Evolutionary conservation across 2,329 filamentous ascomycete genomes (phyloP), one percentile per base, ranked within the genome.

Genomic region (Scytalidium sp.): DNA sequence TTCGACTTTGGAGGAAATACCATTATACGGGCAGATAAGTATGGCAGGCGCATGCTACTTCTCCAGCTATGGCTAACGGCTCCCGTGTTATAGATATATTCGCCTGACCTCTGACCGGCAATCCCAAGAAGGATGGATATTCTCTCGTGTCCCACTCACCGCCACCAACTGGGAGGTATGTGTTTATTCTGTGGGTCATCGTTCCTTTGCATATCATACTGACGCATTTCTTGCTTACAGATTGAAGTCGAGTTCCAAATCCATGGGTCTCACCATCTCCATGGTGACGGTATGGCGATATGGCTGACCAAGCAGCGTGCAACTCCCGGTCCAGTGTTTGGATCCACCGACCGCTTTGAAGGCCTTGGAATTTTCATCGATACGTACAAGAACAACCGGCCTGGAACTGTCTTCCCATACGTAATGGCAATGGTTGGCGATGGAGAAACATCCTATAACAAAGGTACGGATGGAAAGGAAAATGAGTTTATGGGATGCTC

Each of bases 371-470:
- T 99, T 70, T 97, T 68, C 75, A 83, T 99, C 73, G 94, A 99
- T 68, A 99, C 94, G 41, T 99, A 99, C 80, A 99, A 99, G 84
- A 99, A 99, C 77, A 96, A 97, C 75, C 85, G 94, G 13, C 93
- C 94, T 1, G 94, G 94, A 41, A 87, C 90, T 40, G 88, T 96
- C 43, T 99, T 99, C 72, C 94, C 94, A 45, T 97, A 96, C 66
- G 87, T 99, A 63, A 97, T 97, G 92, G 93, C 92, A 55, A 97
- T 97, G 94, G 78, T 91, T 59, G 94, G 94, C 52, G 94, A 99
- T 68, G 93, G 94, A 54, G 77, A 90, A 66, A 96, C 87, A 6
- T 68, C 76, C 13, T 99, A 99, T 72, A 91, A 97, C 75, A 91
- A 97, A 75, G 84, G 85, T 61, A 92, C 92, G 63, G 94, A 99